phyloP scores from a whole-genome alignment of 306 rosid genomes.

The Prunus davidiana region DNA sequence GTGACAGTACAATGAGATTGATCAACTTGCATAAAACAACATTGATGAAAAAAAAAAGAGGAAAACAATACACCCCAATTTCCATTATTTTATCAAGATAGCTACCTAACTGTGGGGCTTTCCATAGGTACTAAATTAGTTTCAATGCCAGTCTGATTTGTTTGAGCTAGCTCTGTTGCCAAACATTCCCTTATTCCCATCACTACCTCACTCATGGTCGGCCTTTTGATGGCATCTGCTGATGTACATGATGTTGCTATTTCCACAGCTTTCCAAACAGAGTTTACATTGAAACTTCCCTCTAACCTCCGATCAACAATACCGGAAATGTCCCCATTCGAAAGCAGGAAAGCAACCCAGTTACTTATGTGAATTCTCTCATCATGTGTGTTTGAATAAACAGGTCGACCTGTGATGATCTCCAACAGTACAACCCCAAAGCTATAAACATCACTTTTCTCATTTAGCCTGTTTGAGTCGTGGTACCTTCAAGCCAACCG shows the following conservation, averaged over 20 bases:
- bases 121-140: neutral
- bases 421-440: constrained; percentile 26
- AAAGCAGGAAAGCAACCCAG: constrained; percentile 21
- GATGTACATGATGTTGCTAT: constrained; percentile 23
- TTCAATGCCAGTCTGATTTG: neutral
- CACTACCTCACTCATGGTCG: constrained; percentile 24
- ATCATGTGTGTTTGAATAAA: neutral
- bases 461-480: constrained; percentile 16
- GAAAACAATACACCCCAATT: neutral
- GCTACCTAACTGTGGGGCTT: neutral
- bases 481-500: constrained; percentile 22
- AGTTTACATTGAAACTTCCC: constrained; percentile 15
- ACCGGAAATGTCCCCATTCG: constrained; percentile 10
- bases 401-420: constrained; percentile 19
- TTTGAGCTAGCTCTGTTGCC: constrained; percentile 8
- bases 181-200: constrained; percentile 23
- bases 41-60: too few relatives aligned
- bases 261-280: constrained; percentile 35
- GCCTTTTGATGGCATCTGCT: neutral
- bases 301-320: constrained; percentile 22
- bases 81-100: neutral
- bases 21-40: too few relatives aligned
- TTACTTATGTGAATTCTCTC: constrained; percentile 13
- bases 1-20: neutral
- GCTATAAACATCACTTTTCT: constrained; percentile 36